Evolutionary conservation across 345 rosid genomes (phyloP), one percentile per base, ranked within the genome.

Genomic region (Salix udensis): DNA sequence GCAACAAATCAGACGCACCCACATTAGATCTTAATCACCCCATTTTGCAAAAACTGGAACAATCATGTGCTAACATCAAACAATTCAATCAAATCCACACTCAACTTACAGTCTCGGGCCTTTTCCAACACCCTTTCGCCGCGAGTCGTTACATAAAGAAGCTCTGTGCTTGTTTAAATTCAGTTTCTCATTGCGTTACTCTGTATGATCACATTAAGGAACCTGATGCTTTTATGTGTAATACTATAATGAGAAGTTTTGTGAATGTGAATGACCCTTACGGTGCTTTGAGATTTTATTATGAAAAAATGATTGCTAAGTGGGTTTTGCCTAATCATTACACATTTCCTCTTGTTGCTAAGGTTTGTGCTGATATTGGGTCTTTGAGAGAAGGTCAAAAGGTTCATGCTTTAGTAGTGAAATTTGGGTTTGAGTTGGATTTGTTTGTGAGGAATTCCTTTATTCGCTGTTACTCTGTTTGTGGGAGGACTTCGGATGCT

Each of bases 181-280:
- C 83, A 16, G 79, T 87, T 74, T 82, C 84, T 71, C 81, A 67
- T 36, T 90, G 88, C 65, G 86, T 86, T 68, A 75, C 67, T 18
- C 77, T 87, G 42, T 88, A 83, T 40, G 86, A 82, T 77, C 66
- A 75, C 28, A 34, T 90, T 37, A 66, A 79, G 67, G 84, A 88
- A 55, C 90, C 89, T 36, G 90, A 88, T 48, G 89, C 93, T 55
- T 90, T 89, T 76, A 52, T 87, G 77, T 87, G 92, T 71, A 90
- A 92, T 79, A 84, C 90, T 4, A 76, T 92, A 44, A 78, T 88
- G 80, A 89, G 80, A 65, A 72, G 86, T 42, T 83, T 82, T 67
- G 67, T 85, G 76, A 72, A 64, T n/a, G 66, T 26, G 26, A 78
- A 79, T 39, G 84, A 86, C 52, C 85, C 87, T 0, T 75, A 74